phyloP scores from a whole-genome alignment of 2,329 filamentous ascomycete genomes.

The Graphilbum fragrans region DNA sequence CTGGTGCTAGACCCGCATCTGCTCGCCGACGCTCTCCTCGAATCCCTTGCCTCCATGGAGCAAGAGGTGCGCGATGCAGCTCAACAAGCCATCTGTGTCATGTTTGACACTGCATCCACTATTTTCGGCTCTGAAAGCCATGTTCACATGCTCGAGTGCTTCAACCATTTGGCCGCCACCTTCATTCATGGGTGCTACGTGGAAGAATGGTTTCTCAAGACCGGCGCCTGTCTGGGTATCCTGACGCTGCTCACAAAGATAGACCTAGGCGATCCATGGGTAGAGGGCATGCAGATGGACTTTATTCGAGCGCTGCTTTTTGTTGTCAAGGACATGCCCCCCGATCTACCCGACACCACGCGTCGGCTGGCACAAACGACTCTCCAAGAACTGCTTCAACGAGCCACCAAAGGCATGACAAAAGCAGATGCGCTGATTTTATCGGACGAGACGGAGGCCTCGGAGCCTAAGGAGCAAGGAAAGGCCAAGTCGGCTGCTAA shows the following conservation, averaged over 20 bases:
- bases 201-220: constrained; percentile 98
- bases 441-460: not conserved
- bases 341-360: constrained; percentile 84
- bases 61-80: constrained; percentile 70
- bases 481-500: not conserved
- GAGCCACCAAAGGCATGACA: constrained; percentile 66
- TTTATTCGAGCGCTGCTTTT: constrained; percentile 88
- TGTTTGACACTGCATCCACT: constrained; percentile 62
- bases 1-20: constrained; percentile 78
- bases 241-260: constrained; percentile 76
- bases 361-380: constrained; percentile 73
- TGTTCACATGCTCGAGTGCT: constrained; percentile 70
- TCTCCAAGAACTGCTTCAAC: constrained; percentile 63
- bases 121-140: constrained; percentile 68
- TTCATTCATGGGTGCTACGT: constrained; percentile 95
- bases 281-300: constrained; percentile 71
- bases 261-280: constrained; percentile 73
- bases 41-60: constrained; percentile 80
- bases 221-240: constrained; percentile 83
- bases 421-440: constrained; percentile 53
- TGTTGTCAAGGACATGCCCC: constrained; percentile 96
- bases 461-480: not conserved
- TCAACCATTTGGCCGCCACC: constrained; percentile 65
- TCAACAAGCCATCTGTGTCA: constrained; percentile 62
- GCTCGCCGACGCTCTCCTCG: constrained; percentile 79